Base-by-base conservation (phyloP, 345 rosid genomes). In the Gossypium turneri region DNA sequence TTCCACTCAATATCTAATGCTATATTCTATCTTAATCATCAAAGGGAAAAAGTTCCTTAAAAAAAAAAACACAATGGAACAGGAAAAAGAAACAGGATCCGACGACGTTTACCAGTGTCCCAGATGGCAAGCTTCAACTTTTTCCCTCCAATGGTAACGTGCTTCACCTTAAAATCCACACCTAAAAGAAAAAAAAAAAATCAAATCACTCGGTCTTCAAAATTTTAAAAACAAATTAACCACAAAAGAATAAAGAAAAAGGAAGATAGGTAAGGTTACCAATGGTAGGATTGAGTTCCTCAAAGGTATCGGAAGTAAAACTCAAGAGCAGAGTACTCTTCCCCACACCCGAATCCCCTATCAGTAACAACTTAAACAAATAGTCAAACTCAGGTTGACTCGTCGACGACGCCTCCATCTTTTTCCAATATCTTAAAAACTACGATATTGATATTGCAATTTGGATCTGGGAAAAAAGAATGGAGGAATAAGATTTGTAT, bases 81-180 rank as follows among this genome's bases (percentile, higher is more conserved):
- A 52, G 58, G 73, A 29, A 67, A 67, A 47, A 2, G 38, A 47
- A 67, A 67, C 38, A 47, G 34, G 55, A 67, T 47, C 55, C n/a
- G 41, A 7, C 71, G 15, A 67, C 41, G 12, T 67, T 67, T 47
- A 90, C 97, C 98, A 17, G 97, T 92, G 70, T 94, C 97, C 97
- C 98, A 94, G 78, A 94, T 94, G 8, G 97, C 98, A 78, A 94
- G 97, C 86, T 94, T 94, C 78, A 92, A 75, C 81, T 85, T 94
- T 78, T 91, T 92, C 34, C 92, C 98, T 7, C 94, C 97, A 73
- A 86, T 69, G 12, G 81, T 86, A 24, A 94, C 87, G 79, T 88
- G 84, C 82, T 94, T 94, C 41, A 92, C 90, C 90, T 94, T 92
- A 75, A 94, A 94, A 86, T 94, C 98, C 44, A 94, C 97, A 73